Base-by-base conservation (phyloP, 257 asterid species). In the Datura wrightii region DNA sequence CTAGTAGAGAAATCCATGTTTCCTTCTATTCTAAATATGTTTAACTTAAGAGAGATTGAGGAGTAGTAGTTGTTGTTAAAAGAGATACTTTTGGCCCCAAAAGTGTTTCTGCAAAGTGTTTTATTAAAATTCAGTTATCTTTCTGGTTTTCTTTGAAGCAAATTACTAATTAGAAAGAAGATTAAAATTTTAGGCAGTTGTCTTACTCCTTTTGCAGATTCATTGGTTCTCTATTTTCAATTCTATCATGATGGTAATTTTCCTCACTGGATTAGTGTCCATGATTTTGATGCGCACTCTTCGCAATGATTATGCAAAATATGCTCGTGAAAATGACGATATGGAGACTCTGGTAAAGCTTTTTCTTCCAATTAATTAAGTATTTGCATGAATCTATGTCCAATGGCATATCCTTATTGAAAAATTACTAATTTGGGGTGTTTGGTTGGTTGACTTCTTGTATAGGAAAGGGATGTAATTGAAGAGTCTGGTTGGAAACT, bases 401-500 rank as follows among this genome's bases (percentile, higher is more conserved):
- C 31, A 62, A 42, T 37, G 11, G 41, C 56, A 46, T 42, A 76
- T 48, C 19, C 62, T 76, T 76, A 7, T 14, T 1, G 0, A 8
- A 76, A 52, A 48, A 48, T 74, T 50, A 76, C 62, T 76, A 53
- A 76, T 50, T 50, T 31, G 8, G 6, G 46, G 14, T 50, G 46
- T 76, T 50, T 50, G 13, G 31, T 50, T 76, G 62, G 24, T 76
- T 76, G 46, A 50, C n/a, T 24, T 74, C 82, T 46, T 90, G 66
- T 84, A 42, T 83, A 94, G 98, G 98, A 95, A 85, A 91, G 95
- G 79, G 96, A 93, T 66, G 93, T 93, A 79, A 90, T 41, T 89
- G 98, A 95, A 86, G 98, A 92, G 87, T 92, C 98, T 86, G 98
- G 98, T 80, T 95, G 98, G 98, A 95, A 95, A 86, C 97, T 95